Conservation (phyloP, 2,329 filamentous ascomycete species). For the Seiridium cupressi region DNA sequence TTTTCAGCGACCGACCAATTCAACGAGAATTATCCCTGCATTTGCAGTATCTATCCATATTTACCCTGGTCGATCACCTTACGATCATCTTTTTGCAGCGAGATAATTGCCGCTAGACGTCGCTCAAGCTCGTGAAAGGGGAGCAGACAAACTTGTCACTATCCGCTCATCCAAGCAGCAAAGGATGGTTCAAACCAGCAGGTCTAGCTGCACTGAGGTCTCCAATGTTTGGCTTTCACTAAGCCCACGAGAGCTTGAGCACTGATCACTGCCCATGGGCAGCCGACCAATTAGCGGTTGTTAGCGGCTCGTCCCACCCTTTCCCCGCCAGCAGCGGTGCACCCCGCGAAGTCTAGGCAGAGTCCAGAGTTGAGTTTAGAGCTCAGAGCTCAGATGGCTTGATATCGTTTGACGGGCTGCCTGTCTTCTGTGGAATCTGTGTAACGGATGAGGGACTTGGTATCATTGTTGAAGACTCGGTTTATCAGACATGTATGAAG, state of each 20-base stretch:
- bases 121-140: neutral
- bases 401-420: no score
- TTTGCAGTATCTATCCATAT: neutral
- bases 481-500: no score
- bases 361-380: neutral
- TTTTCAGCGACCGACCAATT: constrained; percentile 10
- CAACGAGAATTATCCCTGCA: constrained; percentile 11
- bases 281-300: constrained; percentile 9
- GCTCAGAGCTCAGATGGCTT: no score
- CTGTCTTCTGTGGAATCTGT: no score
- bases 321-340: neutral
- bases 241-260: constrained; percentile 11
- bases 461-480: no score
- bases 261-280: constrained; percentile 10
- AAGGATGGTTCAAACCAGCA: no score
- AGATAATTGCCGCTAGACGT: neutral
- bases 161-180: neutral
- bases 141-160: neutral
- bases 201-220: no score
- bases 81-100: neutral
- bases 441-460: no score
- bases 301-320: constrained; percentile 10
- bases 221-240: no score
- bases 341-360: neutral
- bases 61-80: neutral